phyloP scores from a whole-genome alignment of 345 rosid species.

The Sonneratia alba region DNA sequence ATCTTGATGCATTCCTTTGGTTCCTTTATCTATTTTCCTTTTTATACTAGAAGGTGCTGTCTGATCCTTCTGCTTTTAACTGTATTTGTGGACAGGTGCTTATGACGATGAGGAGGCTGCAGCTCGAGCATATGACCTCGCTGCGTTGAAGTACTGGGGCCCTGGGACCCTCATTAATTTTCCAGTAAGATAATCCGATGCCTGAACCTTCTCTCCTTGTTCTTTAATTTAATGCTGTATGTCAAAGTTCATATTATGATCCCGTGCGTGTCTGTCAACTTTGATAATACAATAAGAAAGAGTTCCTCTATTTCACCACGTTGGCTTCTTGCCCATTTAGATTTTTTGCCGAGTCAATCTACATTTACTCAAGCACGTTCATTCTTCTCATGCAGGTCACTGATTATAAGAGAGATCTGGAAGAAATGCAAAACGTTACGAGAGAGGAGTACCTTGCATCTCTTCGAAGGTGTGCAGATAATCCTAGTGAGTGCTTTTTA shows the following conservation, averaged over 20 bases:
- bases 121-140: conserved; percentile 97
- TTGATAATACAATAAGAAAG: not conserved
- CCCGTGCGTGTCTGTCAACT: not conserved
- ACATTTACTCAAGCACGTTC: conserved; percentile 3
- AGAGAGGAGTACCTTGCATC: conserved; percentile 96
- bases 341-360: not conserved
- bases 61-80: conserved; percentile 2
- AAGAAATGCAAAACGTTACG: conserved; percentile 92
- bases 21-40: not conserved
- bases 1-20: not conserved
- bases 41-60: not conserved
- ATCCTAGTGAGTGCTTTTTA: conserved; percentile 8
- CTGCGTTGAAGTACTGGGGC: conserved; percentile 98
- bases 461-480: conserved; percentile 60
- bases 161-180: conserved; percentile 97
- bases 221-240: not conserved
- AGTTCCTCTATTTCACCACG: not conserved
- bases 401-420: conserved; percentile 90
- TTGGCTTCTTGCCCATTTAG: not conserved
- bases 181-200: conserved; percentile 46
- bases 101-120: conserved; percentile 99
- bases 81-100: conserved; percentile 52
- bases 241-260: not conserved
- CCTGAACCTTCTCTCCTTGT: not conserved
- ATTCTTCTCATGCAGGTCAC: conserved; percentile 47